Evolutionary conservation across 768 basidiomycete species (phyloP).

Genomic region (Hericium erinaceus): DNA sequence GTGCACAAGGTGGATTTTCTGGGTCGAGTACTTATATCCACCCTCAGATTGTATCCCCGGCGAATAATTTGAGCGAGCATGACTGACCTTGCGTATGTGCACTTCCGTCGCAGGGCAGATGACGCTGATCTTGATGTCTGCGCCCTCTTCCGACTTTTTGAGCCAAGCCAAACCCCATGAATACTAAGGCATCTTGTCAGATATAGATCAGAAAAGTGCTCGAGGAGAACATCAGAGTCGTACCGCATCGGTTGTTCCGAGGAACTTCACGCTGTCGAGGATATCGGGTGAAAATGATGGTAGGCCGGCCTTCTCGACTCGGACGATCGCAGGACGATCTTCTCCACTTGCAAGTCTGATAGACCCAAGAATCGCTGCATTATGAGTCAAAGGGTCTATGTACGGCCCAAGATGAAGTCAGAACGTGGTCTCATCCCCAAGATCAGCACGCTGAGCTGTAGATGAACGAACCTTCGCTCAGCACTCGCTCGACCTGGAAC

Average conservation of each 20-base stretch:
- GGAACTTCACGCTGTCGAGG: conserved; percentile 35
- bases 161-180: conserved; percentile 74
- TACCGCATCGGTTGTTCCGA: conserved; percentile 64
- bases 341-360: not conserved
- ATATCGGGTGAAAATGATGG: conserved; percentile 31
- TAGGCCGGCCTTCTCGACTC: conserved; percentile 69
- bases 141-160: conserved; percentile 23
- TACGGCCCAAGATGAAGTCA: not conserved
- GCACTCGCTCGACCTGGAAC: conserved; percentile 7
- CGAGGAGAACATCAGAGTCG: conserved; percentile 16
- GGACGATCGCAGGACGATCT: conserved; percentile 49
- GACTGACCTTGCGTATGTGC: conserved; percentile 71
- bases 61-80: not conserved
- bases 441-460: no score
- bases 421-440: not conserved
- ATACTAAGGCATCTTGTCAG: conserved; percentile 41
- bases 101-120: conserved; percentile 86
- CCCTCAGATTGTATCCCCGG: not conserved
- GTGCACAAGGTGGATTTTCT: conserved; percentile 59
- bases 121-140: conserved; percentile 77
- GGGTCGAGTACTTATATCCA: conserved; percentile 57
- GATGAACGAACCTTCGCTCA: conserved; percentile 9
- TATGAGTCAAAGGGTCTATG: conserved; percentile 7
- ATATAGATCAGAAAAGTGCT: conserved; percentile 4
- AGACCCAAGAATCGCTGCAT: conserved; percentile 6